These are phyloP conservation scores for Aspergillus puulaauensis DNA, from an alignment of 2,329 filamentous ascomycete species.

Conservation along the genomic window DNA sequence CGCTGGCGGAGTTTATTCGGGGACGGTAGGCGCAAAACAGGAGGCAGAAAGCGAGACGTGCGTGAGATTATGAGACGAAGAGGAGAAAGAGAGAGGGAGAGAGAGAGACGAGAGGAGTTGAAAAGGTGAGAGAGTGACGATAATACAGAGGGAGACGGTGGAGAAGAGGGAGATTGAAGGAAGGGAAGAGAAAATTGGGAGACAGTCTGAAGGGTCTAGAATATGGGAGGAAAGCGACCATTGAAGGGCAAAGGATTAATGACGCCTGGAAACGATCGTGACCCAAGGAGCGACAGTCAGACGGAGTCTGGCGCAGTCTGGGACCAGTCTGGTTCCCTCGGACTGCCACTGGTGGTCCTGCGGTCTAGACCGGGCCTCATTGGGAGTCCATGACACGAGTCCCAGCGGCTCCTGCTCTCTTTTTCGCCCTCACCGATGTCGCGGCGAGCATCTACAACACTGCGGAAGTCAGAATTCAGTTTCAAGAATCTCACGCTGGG, in stretches of 20 bases:
- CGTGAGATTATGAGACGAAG: conserved; percentile 1
- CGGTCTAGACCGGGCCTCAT: conserved; percentile 24
- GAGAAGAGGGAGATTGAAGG: conserved; percentile 19
- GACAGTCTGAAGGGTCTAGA: conserved; percentile 14
- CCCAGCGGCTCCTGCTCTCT: conserved; percentile 6
- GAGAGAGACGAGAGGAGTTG: conserved; percentile 8
- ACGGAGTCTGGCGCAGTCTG: neutral
- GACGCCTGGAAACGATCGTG: conserved; percentile 18
- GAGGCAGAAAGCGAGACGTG: conserved; percentile 15
- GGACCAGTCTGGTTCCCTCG: conserved; percentile 7
- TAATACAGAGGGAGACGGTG: conserved; percentile 19
- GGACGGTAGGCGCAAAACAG: conserved; percentile 6
- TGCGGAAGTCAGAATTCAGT: neutral
- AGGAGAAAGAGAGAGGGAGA: conserved; percentile 3
- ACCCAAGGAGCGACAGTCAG: conserved; percentile 9
- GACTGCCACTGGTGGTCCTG: conserved; percentile 17
- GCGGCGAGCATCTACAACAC: neutral
- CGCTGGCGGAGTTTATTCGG: neutral
- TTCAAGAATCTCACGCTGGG: neutral
- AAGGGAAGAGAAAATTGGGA: conserved; percentile 19
- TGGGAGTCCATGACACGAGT: conserved; percentile 24
- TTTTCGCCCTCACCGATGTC: neutral
- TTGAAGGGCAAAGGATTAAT: conserved; percentile 18
- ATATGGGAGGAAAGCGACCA: conserved; percentile 17
- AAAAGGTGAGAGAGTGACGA: conserved; percentile 9